Percentiles rank a stretch among this genome's conserved stretches.
phyloP scores from a whole-genome alignment of 192 early-diverging fungal genomes.

The Coemansia sp. region DNA sequence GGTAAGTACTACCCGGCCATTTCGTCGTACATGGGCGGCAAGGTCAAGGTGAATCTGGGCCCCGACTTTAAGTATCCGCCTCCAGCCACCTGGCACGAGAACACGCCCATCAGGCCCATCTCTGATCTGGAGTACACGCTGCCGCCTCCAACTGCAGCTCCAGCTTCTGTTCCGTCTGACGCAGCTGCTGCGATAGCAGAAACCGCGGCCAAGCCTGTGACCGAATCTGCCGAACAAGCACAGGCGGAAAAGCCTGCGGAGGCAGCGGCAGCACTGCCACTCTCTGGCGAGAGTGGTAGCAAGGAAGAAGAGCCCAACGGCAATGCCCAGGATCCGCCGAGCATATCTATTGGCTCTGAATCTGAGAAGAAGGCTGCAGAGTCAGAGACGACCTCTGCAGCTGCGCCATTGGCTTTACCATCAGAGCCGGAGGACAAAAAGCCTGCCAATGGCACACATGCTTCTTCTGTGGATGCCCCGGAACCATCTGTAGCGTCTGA shows the following conservation, averaged over 20 bases:
- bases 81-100: conserved; percentile 50
- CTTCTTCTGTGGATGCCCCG: not conserved
- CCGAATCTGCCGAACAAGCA: no score
- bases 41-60: conserved; percentile 65
- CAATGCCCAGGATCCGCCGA: not conserved
- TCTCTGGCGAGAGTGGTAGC: not conserved
- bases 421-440: not conserved
- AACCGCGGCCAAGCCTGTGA: not conserved
- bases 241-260: no score
- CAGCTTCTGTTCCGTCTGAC: not conserved
- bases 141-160: conserved; percentile 11
- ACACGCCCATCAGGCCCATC: conserved; percentile 38
- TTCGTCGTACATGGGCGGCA: conserved; percentile 64
- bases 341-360: not conserved
- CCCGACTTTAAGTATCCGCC: conserved; percentile 62
- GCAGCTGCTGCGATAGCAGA: not conserved
- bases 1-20: conserved; percentile 80
- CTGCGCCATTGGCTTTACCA: not conserved
- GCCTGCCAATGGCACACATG: not conserved
- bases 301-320: not conserved
- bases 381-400: not conserved
- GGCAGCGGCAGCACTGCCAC: not conserved
- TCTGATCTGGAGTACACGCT: conserved; percentile 48
- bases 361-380: not conserved
- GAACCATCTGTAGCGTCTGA: not conserved